Evolutionary conservation across 2,329 filamentous ascomycete genomes (phyloP).

Genomic region (Arachnomyces sp.): DNA sequence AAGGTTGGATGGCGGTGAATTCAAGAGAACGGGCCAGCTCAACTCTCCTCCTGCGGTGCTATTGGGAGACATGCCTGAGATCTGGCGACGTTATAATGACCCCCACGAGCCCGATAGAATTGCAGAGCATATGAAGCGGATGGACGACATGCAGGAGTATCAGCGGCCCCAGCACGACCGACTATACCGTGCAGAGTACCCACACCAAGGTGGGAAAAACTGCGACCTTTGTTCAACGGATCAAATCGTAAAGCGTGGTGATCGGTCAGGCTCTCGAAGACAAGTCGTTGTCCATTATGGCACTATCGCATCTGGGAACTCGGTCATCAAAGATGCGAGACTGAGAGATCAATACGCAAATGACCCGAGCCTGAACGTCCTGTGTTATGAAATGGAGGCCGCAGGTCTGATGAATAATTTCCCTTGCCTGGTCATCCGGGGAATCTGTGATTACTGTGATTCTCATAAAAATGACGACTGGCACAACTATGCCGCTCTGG

Average conservation of each 20-base stretch:
- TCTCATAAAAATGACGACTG: constrained; percentile 16
- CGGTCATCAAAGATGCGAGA: constrained; percentile 12
- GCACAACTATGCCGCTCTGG: constrained; percentile 17
- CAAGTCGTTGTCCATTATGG: constrained; percentile 13
- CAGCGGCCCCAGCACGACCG: not conserved
- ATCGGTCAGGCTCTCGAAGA: too few relatives aligned
- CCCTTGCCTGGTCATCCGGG: too few relatives aligned
- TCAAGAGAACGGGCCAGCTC: constrained; percentile 11
- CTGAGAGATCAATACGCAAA: constrained; percentile 3
- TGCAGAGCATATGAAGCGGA: not conserved
- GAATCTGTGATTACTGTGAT: too few relatives aligned
- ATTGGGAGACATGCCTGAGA: constrained; percentile 6
- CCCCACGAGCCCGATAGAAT: not conserved
- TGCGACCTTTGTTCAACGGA: constrained; percentile 25
- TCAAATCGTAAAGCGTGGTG: too few relatives aligned
- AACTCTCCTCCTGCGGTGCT: constrained; percentile 13
- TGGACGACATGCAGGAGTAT: not conserved
- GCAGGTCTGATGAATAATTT: too few relatives aligned
- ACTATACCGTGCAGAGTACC: constrained; percentile 20
- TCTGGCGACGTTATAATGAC: constrained; percentile 3
- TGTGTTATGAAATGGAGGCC: constrained; percentile 5
- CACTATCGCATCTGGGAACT: constrained; percentile 15
- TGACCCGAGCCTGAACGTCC: not conserved
- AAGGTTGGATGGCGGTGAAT: constrained; percentile 6
- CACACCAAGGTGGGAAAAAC: constrained; percentile 23